Conservation (phyloP, 2,329 filamentous ascomycete genomes). For the Aspergillus neoniger region DNA sequence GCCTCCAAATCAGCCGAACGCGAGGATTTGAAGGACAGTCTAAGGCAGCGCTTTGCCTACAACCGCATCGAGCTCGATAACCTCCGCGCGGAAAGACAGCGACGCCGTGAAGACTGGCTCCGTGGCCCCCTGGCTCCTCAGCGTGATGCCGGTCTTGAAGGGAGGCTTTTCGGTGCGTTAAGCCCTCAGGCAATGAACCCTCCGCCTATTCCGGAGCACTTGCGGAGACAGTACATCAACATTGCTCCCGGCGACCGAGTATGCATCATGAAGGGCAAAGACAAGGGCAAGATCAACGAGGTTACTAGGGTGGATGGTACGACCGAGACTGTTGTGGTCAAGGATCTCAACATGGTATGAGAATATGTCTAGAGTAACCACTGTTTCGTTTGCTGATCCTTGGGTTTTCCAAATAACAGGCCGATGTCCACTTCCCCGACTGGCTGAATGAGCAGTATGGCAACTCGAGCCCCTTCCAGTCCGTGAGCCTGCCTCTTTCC, state of each 20-base stretch:
- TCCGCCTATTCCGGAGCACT: conserved; percentile 44
- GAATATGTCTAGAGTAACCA: conserved; percentile 2
- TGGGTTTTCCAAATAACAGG: conserved; percentile 28
- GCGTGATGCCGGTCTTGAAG: conserved; percentile 64
- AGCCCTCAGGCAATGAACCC: conserved; percentile 37
- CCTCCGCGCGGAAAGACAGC: conserved; percentile 54
- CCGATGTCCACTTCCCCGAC: conserved; percentile 45
- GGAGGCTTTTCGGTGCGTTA: conserved; percentile 63
- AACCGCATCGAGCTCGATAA: conserved; percentile 38
- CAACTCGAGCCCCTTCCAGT: conserved; percentile 46
- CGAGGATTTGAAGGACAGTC: conserved; percentile 34
- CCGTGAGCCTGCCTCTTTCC: conserved; percentile 60
- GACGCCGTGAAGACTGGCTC: conserved; percentile 74
- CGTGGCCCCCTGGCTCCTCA: conserved; percentile 77
- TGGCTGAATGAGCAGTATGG: conserved; percentile 40
- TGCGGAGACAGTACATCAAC: conserved; percentile 56
- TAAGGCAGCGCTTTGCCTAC: conserved; percentile 32
- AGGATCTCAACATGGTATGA: conserved; percentile 63
- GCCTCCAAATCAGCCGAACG: conserved; percentile 45
- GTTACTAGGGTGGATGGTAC: conserved; percentile 60
- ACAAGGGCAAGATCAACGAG: conserved; percentile 81
- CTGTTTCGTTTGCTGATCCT: not conserved
- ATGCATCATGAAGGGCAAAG: conserved; percentile 73
- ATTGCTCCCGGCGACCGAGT: conserved; percentile 74
- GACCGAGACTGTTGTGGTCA: conserved; percentile 62